Evolutionary conservation across 371 early-diverging fungal species (phyloP).

Genomic region (Lichtheimia corymbifera): DNA sequence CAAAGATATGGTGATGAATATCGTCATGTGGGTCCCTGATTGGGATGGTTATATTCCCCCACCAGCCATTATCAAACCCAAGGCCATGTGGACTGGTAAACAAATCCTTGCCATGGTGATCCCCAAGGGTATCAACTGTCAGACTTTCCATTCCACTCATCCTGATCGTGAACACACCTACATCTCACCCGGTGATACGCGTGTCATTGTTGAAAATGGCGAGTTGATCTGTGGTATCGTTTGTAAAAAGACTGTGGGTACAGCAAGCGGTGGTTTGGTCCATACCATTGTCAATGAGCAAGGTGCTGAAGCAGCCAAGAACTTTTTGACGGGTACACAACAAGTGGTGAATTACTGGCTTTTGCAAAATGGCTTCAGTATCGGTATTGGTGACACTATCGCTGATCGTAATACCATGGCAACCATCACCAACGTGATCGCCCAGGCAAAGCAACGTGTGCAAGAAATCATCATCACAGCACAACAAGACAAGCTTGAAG

Average conservation of each 20-base stretch:
- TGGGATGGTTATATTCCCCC: slow-evolving; percentile 95
- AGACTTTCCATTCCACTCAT: slow-evolving; percentile 78
- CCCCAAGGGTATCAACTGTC: slow-evolving; percentile 89
- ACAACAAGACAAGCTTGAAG: slow-evolving; percentile 85
- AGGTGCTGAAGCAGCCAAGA: slow-evolving; percentile 88
- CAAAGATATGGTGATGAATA: slow-evolving; percentile 93
- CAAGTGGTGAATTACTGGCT: slow-evolving; percentile 97
- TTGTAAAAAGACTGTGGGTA: slow-evolving; percentile 98
- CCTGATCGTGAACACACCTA: slow-evolving; percentile 80
- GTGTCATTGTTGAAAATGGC: slow-evolving; percentile 95
- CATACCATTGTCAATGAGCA: slow-evolving; percentile 97
- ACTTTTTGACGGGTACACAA: slow-evolving; percentile 96
- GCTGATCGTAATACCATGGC: slow-evolving; percentile 91
- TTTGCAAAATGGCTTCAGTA: slow-evolving; percentile 93
- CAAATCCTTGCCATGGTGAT: slow-evolving; percentile 95
- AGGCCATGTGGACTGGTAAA: slow-evolving; percentile 98
- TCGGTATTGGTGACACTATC: slow-evolving; percentile 99
- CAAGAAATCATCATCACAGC: slow-evolving; percentile 86
- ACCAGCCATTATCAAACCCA: slow-evolving; percentile 96
- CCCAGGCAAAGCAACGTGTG: slow-evolving; percentile 85
- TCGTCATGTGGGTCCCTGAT: slow-evolving; percentile 93
- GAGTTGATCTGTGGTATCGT: slow-evolving; percentile 94
- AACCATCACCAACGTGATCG: slow-evolving; percentile 84
- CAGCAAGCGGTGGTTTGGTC: slow-evolving; percentile 91
- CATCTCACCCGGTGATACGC: slow-evolving; percentile 90